phyloP scores from a whole-genome alignment of 2,329 filamentous ascomycete species.

The Coniochaeta pulveracea region DNA sequence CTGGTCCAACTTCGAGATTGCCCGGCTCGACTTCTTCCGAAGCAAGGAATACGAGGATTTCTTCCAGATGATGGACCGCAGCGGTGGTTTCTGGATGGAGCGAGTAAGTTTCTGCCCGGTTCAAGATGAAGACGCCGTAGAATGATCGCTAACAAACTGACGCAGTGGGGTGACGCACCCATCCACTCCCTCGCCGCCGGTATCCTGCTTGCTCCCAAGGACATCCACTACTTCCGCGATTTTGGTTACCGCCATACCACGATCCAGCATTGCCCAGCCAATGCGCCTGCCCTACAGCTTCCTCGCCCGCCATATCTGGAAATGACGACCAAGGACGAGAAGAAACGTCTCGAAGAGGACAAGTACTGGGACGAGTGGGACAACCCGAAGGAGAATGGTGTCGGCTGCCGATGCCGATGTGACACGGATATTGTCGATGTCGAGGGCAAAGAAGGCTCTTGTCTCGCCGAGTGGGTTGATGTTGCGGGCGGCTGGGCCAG shows the following conservation, averaged over 20 bases:
- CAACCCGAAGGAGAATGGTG: conserved; percentile 82
- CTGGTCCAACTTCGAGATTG: conserved; percentile 99
- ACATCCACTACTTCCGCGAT: conserved; percentile 98
- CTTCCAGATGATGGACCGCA: conserved; percentile 97
- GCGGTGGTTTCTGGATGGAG: conserved; percentile 99
- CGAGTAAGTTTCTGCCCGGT: conserved; percentile 44
- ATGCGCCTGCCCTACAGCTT: conserved; percentile 81
- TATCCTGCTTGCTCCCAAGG: conserved; percentile 64
- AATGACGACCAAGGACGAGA: conserved; percentile 68
- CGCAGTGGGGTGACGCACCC: conserved; percentile 92
- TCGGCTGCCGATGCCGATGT: conserved; percentile 91
- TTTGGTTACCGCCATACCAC: conserved; percentile 98
- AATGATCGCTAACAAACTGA: conserved; percentile 17
- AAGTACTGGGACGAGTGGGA: conserved; percentile 92
- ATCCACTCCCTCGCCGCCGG: conserved; percentile 96
- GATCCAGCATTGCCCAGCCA: conserved; percentile 95
- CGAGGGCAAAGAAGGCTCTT: conserved; percentile 94
- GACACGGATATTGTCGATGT: conserved; percentile 97
- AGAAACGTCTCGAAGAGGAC: conserved; percentile 81
- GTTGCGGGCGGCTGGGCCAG: conserved; percentile 86
- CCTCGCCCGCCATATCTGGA: conserved; percentile 72
- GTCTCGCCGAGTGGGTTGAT: conserved; percentile 91
- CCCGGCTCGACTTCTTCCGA: conserved; percentile 86
- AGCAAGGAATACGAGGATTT: conserved; percentile 97
- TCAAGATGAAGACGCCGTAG: too few relatives aligned